Evolutionary conservation across 2,329 filamentous ascomycete genomes (phyloP).

Genomic region (Xylaria sp.): DNA sequence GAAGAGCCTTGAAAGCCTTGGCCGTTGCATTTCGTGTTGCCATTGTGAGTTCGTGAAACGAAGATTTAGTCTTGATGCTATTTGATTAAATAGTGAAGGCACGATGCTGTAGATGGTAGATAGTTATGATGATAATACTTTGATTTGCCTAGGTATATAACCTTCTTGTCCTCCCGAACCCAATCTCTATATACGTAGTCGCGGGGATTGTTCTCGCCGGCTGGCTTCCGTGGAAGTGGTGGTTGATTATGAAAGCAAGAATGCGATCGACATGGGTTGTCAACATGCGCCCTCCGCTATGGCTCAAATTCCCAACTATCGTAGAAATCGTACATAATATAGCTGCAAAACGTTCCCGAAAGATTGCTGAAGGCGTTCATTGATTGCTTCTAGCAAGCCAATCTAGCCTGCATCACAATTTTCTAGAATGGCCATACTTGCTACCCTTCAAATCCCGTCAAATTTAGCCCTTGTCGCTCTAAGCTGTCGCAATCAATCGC

Average conservation of each 20-base stretch:
- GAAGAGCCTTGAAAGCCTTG: conserved; percentile 15
- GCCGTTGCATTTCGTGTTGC: conserved; percentile 11
- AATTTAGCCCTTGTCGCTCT: too few species aligned
- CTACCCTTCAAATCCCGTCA: background rate
- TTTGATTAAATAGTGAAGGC: too few species aligned
- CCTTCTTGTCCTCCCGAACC: background rate
- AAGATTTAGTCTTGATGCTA: background rate
- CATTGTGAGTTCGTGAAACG: background rate
- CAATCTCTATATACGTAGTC: conserved; percentile 3
- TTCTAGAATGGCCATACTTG: background rate
- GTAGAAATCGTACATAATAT: too few species aligned
- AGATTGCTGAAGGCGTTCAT: background rate
- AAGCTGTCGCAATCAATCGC: too few species aligned
- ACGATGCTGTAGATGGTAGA: background rate
- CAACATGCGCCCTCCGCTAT: conserved; percentile 5
- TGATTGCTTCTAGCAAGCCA: background rate
- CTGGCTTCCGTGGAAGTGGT: background rate
- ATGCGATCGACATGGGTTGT: background rate
- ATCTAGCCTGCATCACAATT: background rate
- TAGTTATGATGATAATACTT: background rate
- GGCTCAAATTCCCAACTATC: too few species aligned
- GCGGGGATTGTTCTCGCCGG: background rate
- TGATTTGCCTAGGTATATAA: background rate
- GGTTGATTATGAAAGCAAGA: conserved; percentile 3
- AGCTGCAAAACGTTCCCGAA: background rate